Evolutionary conservation across 768 basidiomycete genomes (phyloP).

Genomic region (Lactifluus pinguis): DNA sequence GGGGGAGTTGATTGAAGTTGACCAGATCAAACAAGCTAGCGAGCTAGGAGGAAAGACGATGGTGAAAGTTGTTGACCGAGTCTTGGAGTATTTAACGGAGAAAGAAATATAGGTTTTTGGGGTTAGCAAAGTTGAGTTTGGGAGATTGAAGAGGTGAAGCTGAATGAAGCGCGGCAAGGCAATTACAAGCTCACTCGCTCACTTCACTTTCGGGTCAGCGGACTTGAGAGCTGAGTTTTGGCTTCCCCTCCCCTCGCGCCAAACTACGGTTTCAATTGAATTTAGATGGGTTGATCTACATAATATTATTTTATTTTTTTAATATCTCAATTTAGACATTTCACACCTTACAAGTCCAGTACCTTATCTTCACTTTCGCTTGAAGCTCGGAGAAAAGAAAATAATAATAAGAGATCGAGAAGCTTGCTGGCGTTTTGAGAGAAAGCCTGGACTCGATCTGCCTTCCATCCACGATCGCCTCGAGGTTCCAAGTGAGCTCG

Average conservation of each 20-base stretch:
- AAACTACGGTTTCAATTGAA: not conserved
- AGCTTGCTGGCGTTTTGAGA: not conserved
- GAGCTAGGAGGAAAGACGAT: not conserved
- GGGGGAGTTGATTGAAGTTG: not conserved
- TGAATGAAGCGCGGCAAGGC: not conserved
- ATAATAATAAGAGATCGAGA: not conserved
- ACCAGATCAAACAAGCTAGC: not conserved
- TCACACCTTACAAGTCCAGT: not conserved
- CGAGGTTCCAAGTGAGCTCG: not conserved
- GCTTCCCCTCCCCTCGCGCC: not conserved
- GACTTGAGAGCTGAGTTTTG: conserved; percentile 17
- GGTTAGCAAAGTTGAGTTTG: not conserved
- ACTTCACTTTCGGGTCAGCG: not conserved
- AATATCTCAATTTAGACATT: not conserved
- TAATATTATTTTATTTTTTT: not conserved
- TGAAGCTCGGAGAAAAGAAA: not conserved
- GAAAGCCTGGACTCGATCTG: not conserved
- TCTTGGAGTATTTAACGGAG: not conserved
- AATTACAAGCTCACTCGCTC: not conserved
- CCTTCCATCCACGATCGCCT: not conserved
- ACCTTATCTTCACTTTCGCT: not conserved
- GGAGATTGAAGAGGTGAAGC: not conserved
- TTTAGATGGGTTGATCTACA: conserved; percentile 5
- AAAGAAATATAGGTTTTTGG: not conserved
- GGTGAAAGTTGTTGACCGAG: not conserved